Conservation (phyloP, 805 yeast species). For the Grigorovia humatica region DNA sequence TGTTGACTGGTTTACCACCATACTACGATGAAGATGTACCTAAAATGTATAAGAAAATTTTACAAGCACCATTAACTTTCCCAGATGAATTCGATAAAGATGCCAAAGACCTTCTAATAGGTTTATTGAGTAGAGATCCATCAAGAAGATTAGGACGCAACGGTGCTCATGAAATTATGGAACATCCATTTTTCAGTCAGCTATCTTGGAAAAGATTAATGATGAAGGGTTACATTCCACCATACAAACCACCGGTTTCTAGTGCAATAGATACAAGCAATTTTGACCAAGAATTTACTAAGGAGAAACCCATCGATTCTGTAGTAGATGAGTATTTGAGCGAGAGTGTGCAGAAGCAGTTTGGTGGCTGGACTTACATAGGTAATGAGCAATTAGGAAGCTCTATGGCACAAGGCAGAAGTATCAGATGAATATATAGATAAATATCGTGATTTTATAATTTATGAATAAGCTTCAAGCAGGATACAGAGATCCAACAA, state of each 20-base stretch:
- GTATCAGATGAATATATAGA: conserved; percentile 13
- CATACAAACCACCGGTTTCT: conserved; percentile 85
- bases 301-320: conserved; percentile 86
- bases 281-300: conserved; percentile 86
- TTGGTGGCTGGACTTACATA: conserved; percentile 97
- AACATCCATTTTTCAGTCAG: conserved; percentile 77
- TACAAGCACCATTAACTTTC: conserved; percentile 80
- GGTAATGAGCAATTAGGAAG: conserved; percentile 46
- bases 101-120: conserved; percentile 69
- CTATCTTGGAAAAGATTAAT: conserved; percentile 81
- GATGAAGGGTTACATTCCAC: conserved; percentile 86
- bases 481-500: too few relatives aligned
- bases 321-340: conserved; percentile 88
- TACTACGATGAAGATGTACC: conserved; percentile 91
- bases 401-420: conserved; percentile 26
- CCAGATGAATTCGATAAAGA: conserved; percentile 81
- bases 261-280: conserved; percentile 84
- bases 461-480: neutral
- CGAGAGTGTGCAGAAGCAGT: conserved; percentile 93
- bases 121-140: conserved; percentile 79
- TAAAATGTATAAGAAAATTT: conserved; percentile 86
- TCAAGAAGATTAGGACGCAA: conserved; percentile 60
- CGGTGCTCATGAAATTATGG: conserved; percentile 77
- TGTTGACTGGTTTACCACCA: conserved; percentile 96
- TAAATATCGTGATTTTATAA: neutral